These are phyloP conservation scores for Xylaria sp. DNA, from an alignment of 2,329 filamentous ascomycete genomes.

Conservation along the genomic window DNA sequence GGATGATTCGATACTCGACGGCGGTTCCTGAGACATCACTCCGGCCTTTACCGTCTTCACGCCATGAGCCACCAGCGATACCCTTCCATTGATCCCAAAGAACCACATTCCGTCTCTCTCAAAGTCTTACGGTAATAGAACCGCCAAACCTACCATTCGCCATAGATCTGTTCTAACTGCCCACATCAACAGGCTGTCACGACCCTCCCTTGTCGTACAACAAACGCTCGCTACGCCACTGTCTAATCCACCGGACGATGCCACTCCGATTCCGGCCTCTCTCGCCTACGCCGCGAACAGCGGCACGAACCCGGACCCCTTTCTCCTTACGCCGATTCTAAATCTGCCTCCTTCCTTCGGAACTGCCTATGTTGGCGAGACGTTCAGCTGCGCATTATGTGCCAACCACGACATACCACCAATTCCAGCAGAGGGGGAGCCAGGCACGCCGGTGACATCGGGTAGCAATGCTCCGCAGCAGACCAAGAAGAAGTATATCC, in stretches of 20 bases:
- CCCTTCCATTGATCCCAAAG: conserved; percentile 66
- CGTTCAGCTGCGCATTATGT: conserved; percentile 91
- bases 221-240: conserved; percentile 62
- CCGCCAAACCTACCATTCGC: neutral
- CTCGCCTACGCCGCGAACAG: conserved; percentile 67
- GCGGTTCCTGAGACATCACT: conserved; percentile 1
- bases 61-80: conserved; percentile 65
- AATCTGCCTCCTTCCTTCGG: conserved; percentile 91
- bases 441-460: conserved; percentile 12
- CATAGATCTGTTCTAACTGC: conserved; percentile 3
- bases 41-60: conserved; percentile 9
- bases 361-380: conserved; percentile 93
- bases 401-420: conserved; percentile 79
- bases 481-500: conserved; percentile 58
- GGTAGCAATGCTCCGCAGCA: conserved; percentile 27
- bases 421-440: conserved; percentile 3
- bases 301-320: conserved; percentile 58
- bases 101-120: conserved; percentile 78
- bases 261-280: conserved; percentile 64
- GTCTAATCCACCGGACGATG: conserved; percentile 47
- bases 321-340: conserved; percentile 68
- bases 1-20: neutral
- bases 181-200: conserved; percentile 69
- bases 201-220: conserved; percentile 76
- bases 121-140: conserved; percentile 70